phyloP scores from a whole-genome alignment of 2,329 filamentous ascomycete genomes.

The Dactylellina sp. region DNA sequence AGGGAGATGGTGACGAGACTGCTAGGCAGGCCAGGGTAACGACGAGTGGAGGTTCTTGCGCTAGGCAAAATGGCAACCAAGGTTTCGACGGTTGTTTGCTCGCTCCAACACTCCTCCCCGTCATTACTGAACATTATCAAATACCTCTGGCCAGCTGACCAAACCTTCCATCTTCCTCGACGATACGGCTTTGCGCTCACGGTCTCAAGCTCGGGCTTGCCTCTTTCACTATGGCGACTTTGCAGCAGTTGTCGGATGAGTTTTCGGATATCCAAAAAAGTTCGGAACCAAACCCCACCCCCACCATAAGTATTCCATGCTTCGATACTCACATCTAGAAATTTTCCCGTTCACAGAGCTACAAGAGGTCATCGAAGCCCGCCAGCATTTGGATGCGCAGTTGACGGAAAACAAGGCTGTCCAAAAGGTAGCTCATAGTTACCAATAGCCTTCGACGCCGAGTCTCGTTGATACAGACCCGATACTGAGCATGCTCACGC shows the following conservation, averaged over 20 bases:
- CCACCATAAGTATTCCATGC: background rate
- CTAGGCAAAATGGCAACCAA: constrained; percentile 41
- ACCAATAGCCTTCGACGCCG: background rate
- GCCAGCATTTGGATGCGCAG: constrained; percentile 93
- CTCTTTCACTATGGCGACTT: constrained; percentile 72
- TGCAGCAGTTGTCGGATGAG: constrained; percentile 86
- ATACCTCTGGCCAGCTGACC: constrained; percentile 35
- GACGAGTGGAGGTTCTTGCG: constrained; percentile 35
- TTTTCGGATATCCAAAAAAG: constrained; percentile 89
- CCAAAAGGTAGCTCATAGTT: constrained; percentile 72
- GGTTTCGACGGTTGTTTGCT: constrained; percentile 32
- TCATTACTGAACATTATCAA: constrained; percentile 17
- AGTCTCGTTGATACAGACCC: background rate
- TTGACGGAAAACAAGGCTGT: constrained; percentile 92
- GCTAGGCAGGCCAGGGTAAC: constrained; percentile 7
- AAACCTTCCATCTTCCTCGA: constrained; percentile 1
- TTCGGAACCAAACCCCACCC: constrained; percentile 62
- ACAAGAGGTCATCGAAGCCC: constrained; percentile 77
- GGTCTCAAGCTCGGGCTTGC: background rate
- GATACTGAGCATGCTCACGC: background rate
- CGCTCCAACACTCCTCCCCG: constrained; percentile 12
- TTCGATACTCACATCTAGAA: constrained; percentile 2
- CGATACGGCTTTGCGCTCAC: background rate
- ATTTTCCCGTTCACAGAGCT: constrained; percentile 72
- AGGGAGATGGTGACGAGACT: constrained; percentile 13